Percentiles rank a stretch among this genome's conserved stretches.
These are phyloP conservation scores for Quercus berberidifolia DNA, from an alignment of 306 rosid genomes.

Conservation along the genomic window DNA sequence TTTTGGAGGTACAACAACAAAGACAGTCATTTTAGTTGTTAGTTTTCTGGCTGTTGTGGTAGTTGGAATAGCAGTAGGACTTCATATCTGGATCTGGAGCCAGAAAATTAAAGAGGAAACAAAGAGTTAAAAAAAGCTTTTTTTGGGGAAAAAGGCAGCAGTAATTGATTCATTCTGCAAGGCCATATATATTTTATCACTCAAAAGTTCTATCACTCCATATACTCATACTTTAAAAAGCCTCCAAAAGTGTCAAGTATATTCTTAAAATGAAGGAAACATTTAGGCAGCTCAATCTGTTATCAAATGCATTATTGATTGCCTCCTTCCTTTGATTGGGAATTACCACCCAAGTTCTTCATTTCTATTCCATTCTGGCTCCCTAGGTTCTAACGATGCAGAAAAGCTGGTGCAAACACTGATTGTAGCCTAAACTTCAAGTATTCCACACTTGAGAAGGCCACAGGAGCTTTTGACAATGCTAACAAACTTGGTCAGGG, in stretches of 20 bases:
- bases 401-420: constrained; percentile 62
- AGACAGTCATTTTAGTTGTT: constrained; percentile 47
- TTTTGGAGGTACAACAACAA: constrained; percentile 52
- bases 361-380: not conserved
- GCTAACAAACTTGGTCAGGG: constrained; percentile 88
- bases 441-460: constrained; percentile 81
- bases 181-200: too few species aligned
- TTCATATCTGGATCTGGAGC: constrained; percentile 52
- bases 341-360: too few species aligned
- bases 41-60: constrained; percentile 61
- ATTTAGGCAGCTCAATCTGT: too few species aligned
- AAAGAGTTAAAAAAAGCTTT: constrained; percentile 50
- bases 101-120: constrained; percentile 69
- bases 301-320: too few species aligned
- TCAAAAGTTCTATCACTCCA: not conserved
- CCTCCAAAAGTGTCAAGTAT: too few species aligned
- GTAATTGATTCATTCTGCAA: not conserved
- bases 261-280: too few species aligned
- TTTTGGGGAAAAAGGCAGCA: not conserved
- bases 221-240: not conserved
- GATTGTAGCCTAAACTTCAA: constrained; percentile 82
- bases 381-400: constrained; percentile 64
- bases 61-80: constrained; percentile 46
- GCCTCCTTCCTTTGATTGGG: too few species aligned
- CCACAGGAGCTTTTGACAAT: constrained; percentile 58